Percentiles rank a stretch among this genome's conserved stretches.
Evolutionary conservation across 192 early-diverging fungal genomes (phyloP).

Genomic region (Backusella macrospora): DNA sequence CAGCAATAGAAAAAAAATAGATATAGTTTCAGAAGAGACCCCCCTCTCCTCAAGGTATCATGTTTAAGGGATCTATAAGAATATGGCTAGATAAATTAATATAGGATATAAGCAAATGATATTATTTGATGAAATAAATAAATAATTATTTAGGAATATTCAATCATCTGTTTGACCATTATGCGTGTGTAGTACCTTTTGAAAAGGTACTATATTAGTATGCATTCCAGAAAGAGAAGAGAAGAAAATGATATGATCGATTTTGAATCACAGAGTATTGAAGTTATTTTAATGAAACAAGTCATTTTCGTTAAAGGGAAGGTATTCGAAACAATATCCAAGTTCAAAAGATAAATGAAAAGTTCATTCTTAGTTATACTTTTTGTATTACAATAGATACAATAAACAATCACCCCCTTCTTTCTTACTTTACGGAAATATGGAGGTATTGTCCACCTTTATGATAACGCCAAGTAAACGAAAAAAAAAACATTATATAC

Average conservation of each 20-base stretch:
- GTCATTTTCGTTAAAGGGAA: too few species aligned
- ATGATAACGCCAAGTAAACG: neutral
- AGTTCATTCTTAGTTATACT: neutral
- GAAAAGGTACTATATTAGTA: neutral
- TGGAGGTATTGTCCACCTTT: neutral
- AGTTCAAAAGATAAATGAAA: neutral
- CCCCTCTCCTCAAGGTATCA: too few species aligned
- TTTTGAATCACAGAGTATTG: neutral
- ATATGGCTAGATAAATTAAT: too few species aligned
- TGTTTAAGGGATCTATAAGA: too few species aligned
- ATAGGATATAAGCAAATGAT: too few species aligned
- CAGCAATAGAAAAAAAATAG: too few species aligned
- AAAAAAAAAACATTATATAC: neutral
- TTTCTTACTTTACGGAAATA: neutral
- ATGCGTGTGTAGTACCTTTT: neutral
- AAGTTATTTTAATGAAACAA: neutral
- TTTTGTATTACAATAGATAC: neutral
- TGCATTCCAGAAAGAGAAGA: neutral
- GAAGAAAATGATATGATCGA: neutral
- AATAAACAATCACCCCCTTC: neutral
- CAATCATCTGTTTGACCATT: too few species aligned
- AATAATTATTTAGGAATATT: too few species aligned
- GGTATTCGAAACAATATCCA: too few species aligned
- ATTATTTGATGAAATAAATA: too few species aligned
- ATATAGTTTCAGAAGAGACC: too few species aligned